These are phyloP conservation scores for Articulospora tetracladia DNA, from an alignment of 495 filamentous ascomycete species.

Conservation along the genomic window DNA sequence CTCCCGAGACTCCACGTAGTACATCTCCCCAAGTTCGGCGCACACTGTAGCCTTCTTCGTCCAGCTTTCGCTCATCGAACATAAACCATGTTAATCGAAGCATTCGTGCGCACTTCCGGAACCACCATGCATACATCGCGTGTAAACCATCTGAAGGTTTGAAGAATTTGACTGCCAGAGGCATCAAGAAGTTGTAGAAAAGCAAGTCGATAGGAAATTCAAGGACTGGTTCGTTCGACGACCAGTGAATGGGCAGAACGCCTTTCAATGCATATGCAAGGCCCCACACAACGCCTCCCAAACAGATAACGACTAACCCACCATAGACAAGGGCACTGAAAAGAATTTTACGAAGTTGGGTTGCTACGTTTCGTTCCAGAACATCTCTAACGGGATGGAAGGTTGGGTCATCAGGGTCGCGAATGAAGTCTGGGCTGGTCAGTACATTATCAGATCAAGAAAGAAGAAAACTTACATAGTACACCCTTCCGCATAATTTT, in stretches of 20 bases:
- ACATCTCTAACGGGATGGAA: constrained; percentile 98
- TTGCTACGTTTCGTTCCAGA: constrained; percentile 86
- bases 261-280: constrained; percentile 59
- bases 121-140: constrained; percentile 92
- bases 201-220: constrained; percentile 94
- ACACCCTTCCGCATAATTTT: constrained; percentile 95
- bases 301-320: constrained; percentile 83
- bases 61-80: constrained; percentile 73
- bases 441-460: background rate
- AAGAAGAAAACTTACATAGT: constrained; percentile 60
- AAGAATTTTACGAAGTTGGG: constrained; percentile 91
- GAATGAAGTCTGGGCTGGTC: constrained; percentile 78
- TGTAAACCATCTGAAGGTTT: constrained; percentile 81
- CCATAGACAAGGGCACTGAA: constrained; percentile 97
- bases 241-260: constrained; percentile 89
- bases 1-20: constrained; percentile 42
- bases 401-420: constrained; percentile 96
- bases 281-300: constrained; percentile 96
- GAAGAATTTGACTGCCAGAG: constrained; percentile 73
- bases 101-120: constrained; percentile 75
- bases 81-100: constrained; percentile 88
- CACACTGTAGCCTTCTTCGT: constrained; percentile 75
- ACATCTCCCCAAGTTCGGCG: constrained; percentile 50
- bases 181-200: constrained; percentile 95
- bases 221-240: constrained; percentile 81